Evolutionary conservation across 78 protist genomes (phyloP), one percentile per base, ranked within the genome.

Genomic region (Dictyostelium discoideum): DNA sequence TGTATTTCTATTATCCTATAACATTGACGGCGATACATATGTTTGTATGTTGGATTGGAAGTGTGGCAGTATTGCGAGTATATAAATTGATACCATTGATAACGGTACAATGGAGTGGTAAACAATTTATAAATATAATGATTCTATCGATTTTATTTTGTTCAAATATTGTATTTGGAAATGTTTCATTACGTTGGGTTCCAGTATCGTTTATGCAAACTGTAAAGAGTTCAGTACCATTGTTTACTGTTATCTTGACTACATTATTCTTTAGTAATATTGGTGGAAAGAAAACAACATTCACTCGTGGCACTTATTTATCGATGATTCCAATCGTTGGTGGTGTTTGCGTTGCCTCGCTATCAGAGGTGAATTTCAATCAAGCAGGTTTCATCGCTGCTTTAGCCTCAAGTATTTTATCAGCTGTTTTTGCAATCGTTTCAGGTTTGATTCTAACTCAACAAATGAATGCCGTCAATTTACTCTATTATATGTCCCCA

Each of bases 161-260:
- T 18, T 32, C 84, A 8, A 92, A 92, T 9, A 86, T 92, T 29
- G 96, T 84, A 9, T 67, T 92, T 50, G 96, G 96, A 22, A 92
- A 92, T 57, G 90, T 92, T 22, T 65, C 84, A 24, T 39, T 92
- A 76, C 37, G 96, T 16, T 92, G 86, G 89, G 92, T 92, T 1
- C 96, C 96, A 3, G 96, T 92, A 7, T 80, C 87, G 37, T 92
- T 92, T 82, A 92, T 92, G 96, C 96, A 92, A 74, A 92, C 96
- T 3, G 54, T 92, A 8, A 92, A 92, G 26, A 24, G 76, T 0
- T 69, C 84, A 7, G 96, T 85, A 37, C 96, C 96, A 24, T 85
- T 92, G 32, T 92, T 85, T 37, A 92, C 96, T 13, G 90, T 92
- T 0, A 57, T 57, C 2, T 5, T 92, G 2, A 87, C 85, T 26